phyloP scores from a whole-genome alignment of 345 rosid genomes.

The Garcia nutans region DNA sequence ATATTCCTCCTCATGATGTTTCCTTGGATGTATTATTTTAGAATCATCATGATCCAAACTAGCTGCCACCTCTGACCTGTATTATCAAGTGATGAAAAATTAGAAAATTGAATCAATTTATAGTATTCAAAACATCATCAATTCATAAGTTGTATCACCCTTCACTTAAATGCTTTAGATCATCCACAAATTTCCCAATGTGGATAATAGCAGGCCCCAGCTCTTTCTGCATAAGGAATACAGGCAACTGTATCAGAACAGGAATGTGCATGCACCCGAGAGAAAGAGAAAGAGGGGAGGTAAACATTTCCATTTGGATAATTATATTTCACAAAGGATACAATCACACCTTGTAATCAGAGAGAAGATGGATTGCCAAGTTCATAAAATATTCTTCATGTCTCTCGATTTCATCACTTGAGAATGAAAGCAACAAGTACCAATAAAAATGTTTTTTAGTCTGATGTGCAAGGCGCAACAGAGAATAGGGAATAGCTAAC shows the following conservation, averaged over 20 bases:
- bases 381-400: constrained; percentile 74
- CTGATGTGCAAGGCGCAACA: neutral
- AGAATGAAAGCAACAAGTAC: constrained; percentile 31
- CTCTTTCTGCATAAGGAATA: constrained; percentile 56
- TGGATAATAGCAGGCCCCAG: constrained; percentile 69
- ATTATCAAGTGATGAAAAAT: constrained; percentile 18
- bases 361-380: constrained; percentile 65
- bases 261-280: neutral
- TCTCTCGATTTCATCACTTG: constrained; percentile 77
- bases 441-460: constrained; percentile 9
- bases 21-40: constrained; percentile 63
- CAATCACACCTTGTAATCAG: constrained; percentile 62
- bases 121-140: constrained; percentile 4
- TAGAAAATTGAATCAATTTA: constrained; percentile 22
- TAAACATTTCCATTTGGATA: no score
- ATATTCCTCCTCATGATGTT: constrained; percentile 88
- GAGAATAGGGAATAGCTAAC: constrained; percentile 9
- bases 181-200: constrained; percentile 78
- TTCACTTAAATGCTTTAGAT: constrained; percentile 66
- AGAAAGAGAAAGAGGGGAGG: neutral
- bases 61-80: constrained; percentile 58
- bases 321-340: neutral
- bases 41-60: constrained; percentile 44
- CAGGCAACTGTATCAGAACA: constrained; percentile 1
- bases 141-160: constrained; percentile 43